phyloP scores from a whole-genome alignment of 2,329 filamentous ascomycete species.

The Endoconidiophora laricicola region DNA sequence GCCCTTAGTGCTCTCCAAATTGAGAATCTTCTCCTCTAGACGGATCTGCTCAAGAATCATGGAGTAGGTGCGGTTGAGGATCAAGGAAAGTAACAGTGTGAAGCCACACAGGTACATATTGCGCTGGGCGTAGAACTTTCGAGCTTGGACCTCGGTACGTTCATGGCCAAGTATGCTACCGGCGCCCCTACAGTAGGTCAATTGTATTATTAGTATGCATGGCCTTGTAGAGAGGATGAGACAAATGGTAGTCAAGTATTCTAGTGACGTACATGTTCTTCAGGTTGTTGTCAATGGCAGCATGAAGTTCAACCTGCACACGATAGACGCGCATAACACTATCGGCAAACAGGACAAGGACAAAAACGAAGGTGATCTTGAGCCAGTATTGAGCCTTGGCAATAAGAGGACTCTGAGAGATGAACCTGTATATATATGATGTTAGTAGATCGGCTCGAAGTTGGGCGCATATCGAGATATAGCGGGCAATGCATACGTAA shows the following conservation, averaged over 20 bases:
- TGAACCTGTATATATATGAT: slow-evolving; percentile 46
- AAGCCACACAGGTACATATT: slow-evolving; percentile 99
- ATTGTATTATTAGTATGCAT: too few species aligned
- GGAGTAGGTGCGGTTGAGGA: slow-evolving; percentile 96
- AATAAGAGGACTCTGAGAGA: slow-evolving; percentile 69
- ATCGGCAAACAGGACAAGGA: slow-evolving; percentile 93
- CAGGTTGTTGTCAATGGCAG: slow-evolving; percentile 45
- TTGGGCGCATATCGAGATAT: neutral
- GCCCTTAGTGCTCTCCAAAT: slow-evolving; percentile 49
- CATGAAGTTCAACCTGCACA: slow-evolving; percentile 74
- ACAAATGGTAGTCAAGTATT: neutral
- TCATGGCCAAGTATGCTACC: slow-evolving; percentile 67
- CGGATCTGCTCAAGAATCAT: slow-evolving; percentile 88
- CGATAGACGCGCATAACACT: slow-evolving; percentile 92
- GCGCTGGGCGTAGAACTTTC: slow-evolving; percentile 99
- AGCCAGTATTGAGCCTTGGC: slow-evolving; percentile 94
- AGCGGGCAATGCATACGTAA: slow-evolving; percentile 35
- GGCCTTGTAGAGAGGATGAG: neutral
- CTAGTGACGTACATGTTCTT: slow-evolving; percentile 24
- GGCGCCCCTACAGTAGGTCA: slow-evolving; percentile 24
- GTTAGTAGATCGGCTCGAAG: slow-evolving; percentile 1
- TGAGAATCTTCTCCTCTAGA: slow-evolving; percentile 81
- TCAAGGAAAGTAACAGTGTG: slow-evolving; percentile 94
- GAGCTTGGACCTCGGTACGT: slow-evolving; percentile 93
- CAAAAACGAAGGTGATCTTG: slow-evolving; percentile 99